These are phyloP conservation scores for Haberlea rhodopensis DNA, from an alignment of 257 asterid genomes.

Conservation along the genomic window DNA sequence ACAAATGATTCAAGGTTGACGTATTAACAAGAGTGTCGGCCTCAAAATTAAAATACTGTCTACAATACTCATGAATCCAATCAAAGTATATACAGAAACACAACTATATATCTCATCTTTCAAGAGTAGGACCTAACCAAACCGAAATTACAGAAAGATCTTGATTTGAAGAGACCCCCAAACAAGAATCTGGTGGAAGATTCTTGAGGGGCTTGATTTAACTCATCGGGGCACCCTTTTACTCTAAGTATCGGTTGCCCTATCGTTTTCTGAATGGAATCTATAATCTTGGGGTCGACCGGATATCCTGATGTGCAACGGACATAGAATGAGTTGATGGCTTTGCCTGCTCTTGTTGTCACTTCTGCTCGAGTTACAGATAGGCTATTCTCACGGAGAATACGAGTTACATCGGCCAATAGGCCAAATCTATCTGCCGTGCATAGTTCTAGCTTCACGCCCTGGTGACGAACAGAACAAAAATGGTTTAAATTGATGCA, in stretches of 20 bases:
- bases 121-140: not conserved
- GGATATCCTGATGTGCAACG: constrained; percentile 87
- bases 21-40: no score
- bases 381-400: constrained; percentile 88
- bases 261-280: constrained; percentile 72
- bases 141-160: constrained; percentile 38
- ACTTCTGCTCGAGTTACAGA: constrained; percentile 92
- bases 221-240: constrained; percentile 62
- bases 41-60: no score
- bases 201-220: constrained; percentile 54
- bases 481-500: constrained; percentile 7
- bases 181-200: constrained; percentile 50
- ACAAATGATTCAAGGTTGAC: no score
- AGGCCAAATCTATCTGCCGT: constrained; percentile 86
- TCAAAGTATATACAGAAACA: not conserved
- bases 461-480: constrained; percentile 40
- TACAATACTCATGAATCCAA: not conserved
- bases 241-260: constrained; percentile 87
- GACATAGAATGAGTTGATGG: constrained; percentile 81
- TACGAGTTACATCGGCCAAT: constrained; percentile 79
- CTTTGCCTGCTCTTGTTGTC: constrained; percentile 83
- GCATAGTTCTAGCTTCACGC: constrained; percentile 88
- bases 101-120: no score
- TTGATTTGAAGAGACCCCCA: constrained; percentile 37
- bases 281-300: constrained; percentile 83